These are phyloP conservation scores for Phytophthora foliorum DNA, from an alignment of 352 stramenopile genomes.

Conservation along the genomic window DNA sequence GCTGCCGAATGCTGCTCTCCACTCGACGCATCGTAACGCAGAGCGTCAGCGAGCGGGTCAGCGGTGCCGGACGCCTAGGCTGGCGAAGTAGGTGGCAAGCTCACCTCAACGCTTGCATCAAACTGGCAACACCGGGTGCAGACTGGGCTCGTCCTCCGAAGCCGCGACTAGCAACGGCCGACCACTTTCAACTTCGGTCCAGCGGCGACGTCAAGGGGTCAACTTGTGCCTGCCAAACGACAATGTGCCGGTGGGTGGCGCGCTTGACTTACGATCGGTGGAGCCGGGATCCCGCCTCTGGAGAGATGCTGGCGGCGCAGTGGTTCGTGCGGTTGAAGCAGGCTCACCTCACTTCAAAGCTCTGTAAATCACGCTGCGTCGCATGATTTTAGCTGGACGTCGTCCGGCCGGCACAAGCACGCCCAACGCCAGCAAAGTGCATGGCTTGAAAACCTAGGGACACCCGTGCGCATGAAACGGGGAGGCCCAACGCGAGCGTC, in stretches of 20 bases:
- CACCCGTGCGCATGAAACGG: constrained; percentile 14
- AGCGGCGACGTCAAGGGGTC: constrained; percentile 23
- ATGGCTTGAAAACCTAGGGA: constrained; percentile 11
- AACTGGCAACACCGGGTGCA: neutral
- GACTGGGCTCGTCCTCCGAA: too few relatives aligned
- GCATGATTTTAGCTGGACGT: constrained; percentile 2
- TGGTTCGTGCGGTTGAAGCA: constrained; percentile 13
- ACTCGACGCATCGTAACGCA: too few relatives aligned
- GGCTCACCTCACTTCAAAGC: too few relatives aligned
- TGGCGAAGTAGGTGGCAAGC: constrained; percentile 7
- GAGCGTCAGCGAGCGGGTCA: constrained; percentile 6
- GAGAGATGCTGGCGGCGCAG: neutral
- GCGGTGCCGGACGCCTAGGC: neutral
- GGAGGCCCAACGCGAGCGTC: constrained; percentile 2
- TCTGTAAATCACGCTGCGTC: neutral
- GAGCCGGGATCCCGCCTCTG: neutral
- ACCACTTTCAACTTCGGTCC: constrained; percentile 28
- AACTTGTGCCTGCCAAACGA: constrained; percentile 13
- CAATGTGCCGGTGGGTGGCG: constrained; percentile 12
- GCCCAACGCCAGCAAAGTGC: constrained; percentile 11
- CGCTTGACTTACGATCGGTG: constrained; percentile 17
- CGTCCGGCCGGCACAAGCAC: constrained; percentile 1
- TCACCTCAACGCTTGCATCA: neutral
- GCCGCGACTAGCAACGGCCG: neutral
- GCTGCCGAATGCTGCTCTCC: too few relatives aligned